Evolutionary conservation across 805 yeast species (phyloP).

Genomic region (Monosporozyma unispora): DNA sequence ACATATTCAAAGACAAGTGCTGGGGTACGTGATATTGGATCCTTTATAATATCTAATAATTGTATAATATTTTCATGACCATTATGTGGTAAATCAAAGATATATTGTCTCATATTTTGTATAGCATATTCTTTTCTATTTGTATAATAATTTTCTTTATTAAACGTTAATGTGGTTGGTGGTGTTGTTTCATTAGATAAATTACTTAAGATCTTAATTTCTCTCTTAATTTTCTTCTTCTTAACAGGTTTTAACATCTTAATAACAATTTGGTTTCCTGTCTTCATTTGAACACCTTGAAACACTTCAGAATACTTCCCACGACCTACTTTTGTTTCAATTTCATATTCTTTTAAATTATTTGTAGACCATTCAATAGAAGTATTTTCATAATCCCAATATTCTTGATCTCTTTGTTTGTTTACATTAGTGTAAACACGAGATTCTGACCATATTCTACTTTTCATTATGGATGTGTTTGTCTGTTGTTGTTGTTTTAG

Average conservation of each 20-base stretch:
- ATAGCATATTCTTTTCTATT: slow-evolving; percentile 22
- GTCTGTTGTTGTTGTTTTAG: background rate
- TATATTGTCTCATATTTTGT: slow-evolving; percentile 17
- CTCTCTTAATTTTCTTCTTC: slow-evolving; percentile 83
- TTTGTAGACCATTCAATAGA: slow-evolving; percentile 54
- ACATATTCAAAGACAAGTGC: slow-evolving; percentile 81
- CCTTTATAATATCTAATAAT: slow-evolving; percentile 72
- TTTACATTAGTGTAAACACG: slow-evolving; percentile 73
- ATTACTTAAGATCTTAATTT: slow-evolving; percentile 78
- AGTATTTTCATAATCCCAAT: slow-evolving; percentile 80
- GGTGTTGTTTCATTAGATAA: slow-evolving; percentile 39
- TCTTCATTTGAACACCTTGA: slow-evolving; percentile 64
- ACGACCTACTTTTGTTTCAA: slow-evolving; percentile 75
- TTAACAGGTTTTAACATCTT: slow-evolving; percentile 90
- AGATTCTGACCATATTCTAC: slow-evolving; percentile 37
- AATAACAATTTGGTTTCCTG: slow-evolving; percentile 62
- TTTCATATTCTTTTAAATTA: slow-evolving; percentile 51
- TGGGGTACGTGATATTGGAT: slow-evolving; percentile 71
- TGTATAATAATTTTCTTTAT: slow-evolving; percentile 21
- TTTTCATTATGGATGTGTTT: slow-evolving; percentile 16
- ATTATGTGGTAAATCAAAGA: slow-evolving; percentile 28
- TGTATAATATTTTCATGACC: slow-evolving; percentile 62
- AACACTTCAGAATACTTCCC: slow-evolving; percentile 96
- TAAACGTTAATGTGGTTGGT: slow-evolving; percentile 14
- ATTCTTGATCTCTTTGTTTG: slow-evolving; percentile 53